Base-by-base conservation (phyloP, 768 basidiomycete species). In the Suillus decipiens region DNA sequence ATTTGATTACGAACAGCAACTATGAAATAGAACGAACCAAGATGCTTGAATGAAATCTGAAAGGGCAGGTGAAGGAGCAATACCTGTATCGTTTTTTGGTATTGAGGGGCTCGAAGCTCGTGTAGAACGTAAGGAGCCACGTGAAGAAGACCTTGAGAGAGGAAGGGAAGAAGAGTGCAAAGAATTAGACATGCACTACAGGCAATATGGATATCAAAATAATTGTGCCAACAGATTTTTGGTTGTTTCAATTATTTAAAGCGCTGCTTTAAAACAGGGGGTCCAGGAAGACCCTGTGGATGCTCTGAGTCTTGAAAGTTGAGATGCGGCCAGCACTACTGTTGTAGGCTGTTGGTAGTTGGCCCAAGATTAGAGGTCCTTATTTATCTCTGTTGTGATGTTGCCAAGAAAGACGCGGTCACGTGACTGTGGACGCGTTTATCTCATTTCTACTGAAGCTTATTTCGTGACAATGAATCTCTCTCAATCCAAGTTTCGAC, bases 1-100 rank as follows among this genome's bases (percentile, higher is more conserved):
- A 93, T 88, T 64, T 93, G 91, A 68, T 85, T 87, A 61, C 92
- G 86, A 60, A 92, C 81, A 65, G 86, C 84, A 71, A 92, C 92
- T 93, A 33, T 7, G 64, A 65, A 71, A 69, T 47, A 64, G 64
- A 70, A 69, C 66, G 72, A 71, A 75, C 69, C 68, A 61, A 62
- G 58, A 67, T 50, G 59, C 61, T 63, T 66, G 64, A 67, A 67
- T 56, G 43, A 56, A 59, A 64, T 75, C 66, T 69, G 61, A 66
- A 64, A 66, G 66, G 68, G 56, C 61, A 62, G 51, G 63, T 63
- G 67, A 54, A 67, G 60, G 24, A 58, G 39, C 77, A 83, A 70
- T 74, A 90, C 90, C 88, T 78, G 89, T 82, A 69, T 88, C 86
- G 79, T 88, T 89, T 43, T 84, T 64, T 7, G 84, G 81, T 48